Percentiles rank a stretch among this genome's conserved stretches.
Conservation (phyloP, 176 grass and related monocot genomes). For the Aechmea fasciata region DNA sequence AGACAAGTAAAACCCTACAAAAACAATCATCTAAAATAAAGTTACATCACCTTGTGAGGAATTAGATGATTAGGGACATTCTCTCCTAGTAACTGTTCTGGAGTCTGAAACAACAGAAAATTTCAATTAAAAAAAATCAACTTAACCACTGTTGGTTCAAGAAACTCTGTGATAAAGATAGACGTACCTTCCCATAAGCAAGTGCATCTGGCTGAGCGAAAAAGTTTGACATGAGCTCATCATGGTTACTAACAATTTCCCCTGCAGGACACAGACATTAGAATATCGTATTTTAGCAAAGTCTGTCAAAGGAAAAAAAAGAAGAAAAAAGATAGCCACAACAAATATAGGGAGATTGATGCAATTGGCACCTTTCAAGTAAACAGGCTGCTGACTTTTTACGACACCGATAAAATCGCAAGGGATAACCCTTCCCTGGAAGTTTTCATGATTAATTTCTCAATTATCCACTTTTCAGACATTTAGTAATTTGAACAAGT, state of each 20-base stretch:
- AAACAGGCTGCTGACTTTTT: slow-evolving; percentile 90
- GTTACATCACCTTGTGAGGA: slow-evolving; percentile 65
- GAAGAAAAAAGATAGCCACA: not conserved
- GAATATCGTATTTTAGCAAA: slow-evolving; percentile 2
- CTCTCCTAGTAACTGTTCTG: slow-evolving; percentile 67
- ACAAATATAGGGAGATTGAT: not conserved
- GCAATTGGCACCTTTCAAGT: slow-evolving; percentile 43
- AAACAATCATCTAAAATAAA: not conserved
- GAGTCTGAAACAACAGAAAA: slow-evolving; percentile 36
- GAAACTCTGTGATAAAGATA: slow-evolving; percentile 8
- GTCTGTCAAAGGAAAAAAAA: not conserved
- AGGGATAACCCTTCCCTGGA: slow-evolving; percentile 91
- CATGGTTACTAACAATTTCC: slow-evolving; percentile 91
- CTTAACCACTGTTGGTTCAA: slow-evolving; percentile 11
- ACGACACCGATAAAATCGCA: slow-evolving; percentile 87
- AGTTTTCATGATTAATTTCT: slow-evolving; percentile 20
- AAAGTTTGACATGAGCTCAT: slow-evolving; percentile 98
- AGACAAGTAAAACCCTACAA: slow-evolving; percentile 19
- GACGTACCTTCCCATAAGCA: slow-evolving; percentile 90
- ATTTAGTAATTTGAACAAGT: not conserved
- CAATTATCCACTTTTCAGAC: not conserved
- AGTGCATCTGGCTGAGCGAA: slow-evolving; percentile 98
- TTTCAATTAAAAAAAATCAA: slow-evolving; percentile 9
- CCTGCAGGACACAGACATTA: slow-evolving; percentile 32
- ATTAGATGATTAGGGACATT: slow-evolving; percentile 67